Evolutionary conservation across 805 yeast genomes (phyloP), one percentile per base, ranked within the genome.

Genomic region (Candida piceae): DNA sequence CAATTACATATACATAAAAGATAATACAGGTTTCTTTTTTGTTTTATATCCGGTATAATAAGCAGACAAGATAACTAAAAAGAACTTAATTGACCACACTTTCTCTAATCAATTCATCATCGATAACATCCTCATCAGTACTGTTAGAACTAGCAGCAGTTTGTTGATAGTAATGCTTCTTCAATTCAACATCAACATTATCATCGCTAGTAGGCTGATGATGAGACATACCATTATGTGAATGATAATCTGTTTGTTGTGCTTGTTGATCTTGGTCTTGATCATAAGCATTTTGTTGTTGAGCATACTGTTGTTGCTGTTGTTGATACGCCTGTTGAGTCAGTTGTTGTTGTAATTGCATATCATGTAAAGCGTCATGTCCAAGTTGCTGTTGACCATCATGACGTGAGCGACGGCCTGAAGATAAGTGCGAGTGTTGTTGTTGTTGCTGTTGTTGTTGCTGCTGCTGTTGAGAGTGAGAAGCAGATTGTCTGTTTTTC

Each of bases 161-260:
- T n/a, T n/a, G n/a, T 16, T 33, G 39, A 21, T 39, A 39, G 31
- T 39, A 42, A 21, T 40, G 32, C 31, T 41, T 45, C 27, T 46
- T 44, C 38, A 48, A 36, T 32, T 43, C 49, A 33, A 45, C 52
- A 33, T 48, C 53, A n/a, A 48, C 52, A 30, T 48, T 46, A 16
- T 46, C 51, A 34, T 44, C 51, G 11, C 40, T 34, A 23, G 44
- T 42, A 2, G 40, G 11, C n/a, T 24, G 33, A n/a, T n/a, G n/a
- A 13, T 31, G 21, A 15, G 42, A 16, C 13, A 18, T 10, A 11
- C 23, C 23, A 15, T 24, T 33, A 10, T 27, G 28, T 16, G 25
- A 9, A 5, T 35, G 25, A 28, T 28, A 16, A 10, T 19, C 9
- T 18, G 10, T 16, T 8, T 15, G 28, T 9, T 30, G 31, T 6